Evolutionary conservation across 179 eudicot genomes (phyloP), one percentile per base, ranked within the genome.

Genomic region (Beta macrorhiza): DNA sequence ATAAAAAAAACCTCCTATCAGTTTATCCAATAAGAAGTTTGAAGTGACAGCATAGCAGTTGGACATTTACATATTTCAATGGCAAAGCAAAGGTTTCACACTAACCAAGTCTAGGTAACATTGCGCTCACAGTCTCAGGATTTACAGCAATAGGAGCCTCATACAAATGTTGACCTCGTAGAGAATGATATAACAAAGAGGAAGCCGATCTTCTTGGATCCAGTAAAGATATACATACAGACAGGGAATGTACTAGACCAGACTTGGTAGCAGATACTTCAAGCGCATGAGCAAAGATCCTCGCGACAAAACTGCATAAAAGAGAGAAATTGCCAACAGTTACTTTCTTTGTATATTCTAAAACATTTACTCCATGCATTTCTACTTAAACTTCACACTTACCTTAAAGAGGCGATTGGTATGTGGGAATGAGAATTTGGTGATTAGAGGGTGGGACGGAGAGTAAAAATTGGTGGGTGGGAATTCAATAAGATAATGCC

Each of bases 41-140:
- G 45, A 44, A n/a, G 59, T 8, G 29, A 47, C 55, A 77, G 8
- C 78, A 75, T 57, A 17, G 32, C 44, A 47, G 51, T 13, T 62
- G 32, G 67, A 53, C 13, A 19, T 55, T 44, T 55, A 15, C 25
- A 72, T 4, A 68, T 57, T 42, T 12, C 70, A 67, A 58, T 67
- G 15, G 49, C 32, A 79, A 7, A 83, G 22, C 32, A 61, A 78
- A 49, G 19, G 45, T 53, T 58, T 49, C 56, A 63, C 20, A 82
- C 90, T 86, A 80, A 96, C 99, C 99, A 81, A 96, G 98, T 90
- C 89, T 93, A 68, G 99, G 98, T 77, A 96, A 85, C 99, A 96
- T 96, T 79, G 99, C 98, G 74, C 85, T 87, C 85, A 96, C 93
- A 77, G 99, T 96, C 81, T 96, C 98, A 63, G 94, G 89, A 87